Evolutionary conservation across 208 protist species (phyloP), one percentile per base, ranked within the genome.

Genomic region (Vickermania spadyakhi): DNA sequence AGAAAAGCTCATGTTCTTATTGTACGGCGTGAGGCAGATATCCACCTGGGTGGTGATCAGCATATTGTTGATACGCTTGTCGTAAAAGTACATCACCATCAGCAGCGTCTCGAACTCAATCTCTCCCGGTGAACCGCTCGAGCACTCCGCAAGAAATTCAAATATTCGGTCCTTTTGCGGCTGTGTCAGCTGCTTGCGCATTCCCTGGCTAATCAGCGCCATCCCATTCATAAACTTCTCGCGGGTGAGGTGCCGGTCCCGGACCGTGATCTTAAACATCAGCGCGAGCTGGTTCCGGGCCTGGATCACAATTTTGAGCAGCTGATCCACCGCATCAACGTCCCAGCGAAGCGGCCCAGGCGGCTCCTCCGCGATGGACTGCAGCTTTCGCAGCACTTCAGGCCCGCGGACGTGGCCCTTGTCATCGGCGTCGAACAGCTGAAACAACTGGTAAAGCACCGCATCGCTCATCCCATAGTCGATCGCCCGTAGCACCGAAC

Each of bases 241-340:
- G 54, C 71, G 70, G 26, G 79, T 64, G 31, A 92, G 62, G 26
- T 29, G 25, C 49, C 73, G 73, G 57, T 92, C 85, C 51, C 77
- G 74, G n/a, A 60, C 31, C 5, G 59, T 81, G 1, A 92, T 75
- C 23, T 75, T 70, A 51, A 92, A 92, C 29, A 92, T 62, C 45
- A 72, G 77, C 3, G 76, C 62, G 26, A 92, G 72, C 63, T 89
- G 79, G 50, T 52, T 78, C 31, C 85, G 79, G n/a, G 73, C 85
- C 68, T 92, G 85, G 60, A 92, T 89, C 21, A 92, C 77, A 42
- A 89, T 86, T 57, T 79, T 86, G 72, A 89, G 85, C 69, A 92
- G 73, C 74, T 89, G 85, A 70, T 92, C 85, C 77, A 92, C 84
- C 25, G 77, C 74, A 42, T 89, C 85, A 31, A 86, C 72, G 65